Evolutionary conservation across 352 stramenopile genomes (phyloP).

Genomic region (Globisporangium yorkense): DNA sequence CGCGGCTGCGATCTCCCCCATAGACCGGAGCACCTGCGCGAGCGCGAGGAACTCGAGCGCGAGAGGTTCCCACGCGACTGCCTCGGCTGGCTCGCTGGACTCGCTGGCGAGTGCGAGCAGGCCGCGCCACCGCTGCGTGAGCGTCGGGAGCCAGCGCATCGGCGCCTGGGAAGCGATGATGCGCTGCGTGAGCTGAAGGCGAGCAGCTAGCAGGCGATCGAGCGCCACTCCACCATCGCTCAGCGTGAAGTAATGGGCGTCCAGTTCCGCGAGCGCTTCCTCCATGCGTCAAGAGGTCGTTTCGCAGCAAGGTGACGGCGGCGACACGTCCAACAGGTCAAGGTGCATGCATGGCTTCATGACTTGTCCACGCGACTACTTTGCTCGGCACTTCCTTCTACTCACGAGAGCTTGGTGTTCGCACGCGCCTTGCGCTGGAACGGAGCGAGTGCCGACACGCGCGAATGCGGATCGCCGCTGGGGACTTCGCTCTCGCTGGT

Average conservation of each 20-base stretch:
- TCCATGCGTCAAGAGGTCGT: no score
- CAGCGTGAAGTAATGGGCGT: background rate
- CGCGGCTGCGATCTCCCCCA: slow-evolving; percentile 5
- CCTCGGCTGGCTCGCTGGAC: background rate
- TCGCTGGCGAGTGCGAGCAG: background rate
- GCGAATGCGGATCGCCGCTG: background rate
- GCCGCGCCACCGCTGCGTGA: slow-evolving; percentile 4
- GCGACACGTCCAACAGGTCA: no score
- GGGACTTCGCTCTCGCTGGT: background rate
- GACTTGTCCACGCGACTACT: background rate
- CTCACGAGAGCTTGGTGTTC: background rate
- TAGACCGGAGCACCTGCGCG: background rate
- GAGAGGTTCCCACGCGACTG: background rate
- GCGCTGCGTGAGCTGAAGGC: background rate
- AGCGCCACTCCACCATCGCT: background rate
- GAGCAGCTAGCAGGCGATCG: background rate
- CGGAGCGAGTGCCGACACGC: slow-evolving; percentile 1
- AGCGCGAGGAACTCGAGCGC: slow-evolving; percentile 7
- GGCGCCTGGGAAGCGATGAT: background rate
- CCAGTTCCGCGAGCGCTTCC: background rate
- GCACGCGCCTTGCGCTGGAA: slow-evolving; percentile 12
- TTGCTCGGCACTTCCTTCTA: background rate
- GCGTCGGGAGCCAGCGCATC: slow-evolving; percentile 3
- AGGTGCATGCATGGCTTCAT: no score
- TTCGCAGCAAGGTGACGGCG: no score